phyloP scores from a whole-genome alignment of 768 basidiomycete genomes.

The Amanita jacksonii region DNA sequence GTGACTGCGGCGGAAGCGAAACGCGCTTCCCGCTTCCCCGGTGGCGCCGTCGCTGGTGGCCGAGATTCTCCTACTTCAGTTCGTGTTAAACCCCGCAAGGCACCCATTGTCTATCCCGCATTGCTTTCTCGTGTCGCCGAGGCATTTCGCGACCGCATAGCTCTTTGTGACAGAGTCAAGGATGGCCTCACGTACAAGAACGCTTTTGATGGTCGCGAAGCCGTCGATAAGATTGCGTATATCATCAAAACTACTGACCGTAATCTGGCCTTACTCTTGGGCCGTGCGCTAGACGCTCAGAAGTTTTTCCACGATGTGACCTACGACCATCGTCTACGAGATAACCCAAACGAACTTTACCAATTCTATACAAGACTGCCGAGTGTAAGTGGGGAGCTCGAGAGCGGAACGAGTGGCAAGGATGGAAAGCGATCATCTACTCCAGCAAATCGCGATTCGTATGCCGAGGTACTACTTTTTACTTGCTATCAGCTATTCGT shows the following conservation, averaged over 20 bases:
- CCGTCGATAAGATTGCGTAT: conserved; percentile 93
- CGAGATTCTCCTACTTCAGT: conserved; percentile 30
- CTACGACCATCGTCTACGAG: conserved; percentile 91
- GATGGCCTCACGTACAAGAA: conserved; percentile 96
- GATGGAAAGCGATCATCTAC: conserved; percentile 11
- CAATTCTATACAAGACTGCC: conserved; percentile 82
- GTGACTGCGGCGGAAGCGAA: conserved; percentile 34
- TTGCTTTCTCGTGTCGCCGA: conserved; percentile 90
- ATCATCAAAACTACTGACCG: conserved; percentile 98
- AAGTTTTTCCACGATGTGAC: conserved; percentile 99
- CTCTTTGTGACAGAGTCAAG: conserved; percentile 73
- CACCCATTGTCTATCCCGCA: conserved; percentile 89
- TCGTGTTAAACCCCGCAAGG: conserved; percentile 37
- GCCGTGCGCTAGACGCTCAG: conserved; percentile 91
- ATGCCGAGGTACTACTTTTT: conserved; percentile 16
- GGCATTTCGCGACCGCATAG: conserved; percentile 80
- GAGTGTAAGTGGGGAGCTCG: conserved; percentile 81
- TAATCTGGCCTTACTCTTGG: conserved; percentile 90
- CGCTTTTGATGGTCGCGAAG: conserved; percentile 93
- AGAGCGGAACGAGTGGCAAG: conserved; percentile 51
- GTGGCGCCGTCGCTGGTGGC: conserved; percentile 27
- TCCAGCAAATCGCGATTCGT: conserved; percentile 15
- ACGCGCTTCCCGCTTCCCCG: conserved; percentile 24
- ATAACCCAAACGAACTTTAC: conserved; percentile 83
- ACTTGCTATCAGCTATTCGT: neutral